Evolutionary conservation across 1,139 yeast species (phyloP).

Genomic region (Yamadazyma siamensis): DNA sequence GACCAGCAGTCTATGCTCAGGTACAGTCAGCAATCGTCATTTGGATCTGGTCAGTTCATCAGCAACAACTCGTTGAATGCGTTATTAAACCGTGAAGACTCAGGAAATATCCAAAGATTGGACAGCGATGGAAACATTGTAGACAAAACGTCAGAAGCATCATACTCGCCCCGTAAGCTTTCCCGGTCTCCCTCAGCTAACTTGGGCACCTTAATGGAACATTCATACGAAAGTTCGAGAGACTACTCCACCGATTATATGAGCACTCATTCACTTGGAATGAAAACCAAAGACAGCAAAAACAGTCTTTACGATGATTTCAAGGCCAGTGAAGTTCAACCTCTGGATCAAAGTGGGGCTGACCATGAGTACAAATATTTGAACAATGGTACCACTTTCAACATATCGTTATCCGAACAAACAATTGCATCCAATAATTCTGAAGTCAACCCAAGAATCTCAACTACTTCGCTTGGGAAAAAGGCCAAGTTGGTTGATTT

Average conservation of each 20-base stretch:
- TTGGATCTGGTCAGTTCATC: conserved; percentile 25
- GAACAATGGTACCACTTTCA: conserved; percentile 12
- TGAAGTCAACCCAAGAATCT: conserved; percentile 11
- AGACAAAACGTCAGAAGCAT: conserved; percentile 13
- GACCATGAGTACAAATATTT: conserved; percentile 12
- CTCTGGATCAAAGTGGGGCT: conserved; percentile 11
- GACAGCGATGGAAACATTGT: conserved; percentile 56
- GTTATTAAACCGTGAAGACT: conserved; percentile 29
- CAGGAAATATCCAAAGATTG: conserved; percentile 47
- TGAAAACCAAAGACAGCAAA: conserved; percentile 7
- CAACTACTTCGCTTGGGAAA: conserved; percentile 17
- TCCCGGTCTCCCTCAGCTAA: conserved; percentile 27
- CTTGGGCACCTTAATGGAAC: conserved; percentile 29
- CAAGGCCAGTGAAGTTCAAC: conserved; percentile 26
- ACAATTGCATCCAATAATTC: conserved; percentile 8
- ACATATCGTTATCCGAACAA: conserved; percentile 12
- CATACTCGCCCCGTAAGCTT: conserved; percentile 12
- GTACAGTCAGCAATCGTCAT: conserved; percentile 33
- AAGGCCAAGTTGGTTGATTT: conserved; percentile 53
- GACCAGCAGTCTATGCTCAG: conserved; percentile 43
- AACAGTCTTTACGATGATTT: conserved; percentile 24
- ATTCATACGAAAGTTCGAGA: conserved; percentile 13
- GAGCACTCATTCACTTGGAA: conserved; percentile 4
- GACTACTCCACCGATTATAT: conserved; percentile 17
- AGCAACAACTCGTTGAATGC: conserved; percentile 30